Evolutionary conservation across 345 rosid species (phyloP).

Genomic region (Moricandia arvensis): DNA sequence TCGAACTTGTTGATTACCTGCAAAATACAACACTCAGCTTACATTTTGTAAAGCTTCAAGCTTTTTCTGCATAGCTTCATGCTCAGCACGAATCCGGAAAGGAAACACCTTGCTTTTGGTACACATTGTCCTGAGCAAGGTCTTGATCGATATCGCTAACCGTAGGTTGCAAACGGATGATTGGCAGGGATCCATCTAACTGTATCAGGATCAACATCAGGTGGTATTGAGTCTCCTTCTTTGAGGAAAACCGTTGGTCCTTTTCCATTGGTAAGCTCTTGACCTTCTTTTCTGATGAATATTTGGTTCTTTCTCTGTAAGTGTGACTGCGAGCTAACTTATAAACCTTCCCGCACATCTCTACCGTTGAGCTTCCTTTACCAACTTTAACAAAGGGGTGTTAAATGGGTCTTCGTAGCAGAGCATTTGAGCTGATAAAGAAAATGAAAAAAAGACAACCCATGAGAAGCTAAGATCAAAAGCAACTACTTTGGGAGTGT

Average conservation of each 20-base stretch:
- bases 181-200: conserved; percentile 97
- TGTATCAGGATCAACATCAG: conserved; percentile 87
- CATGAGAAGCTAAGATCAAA: conserved; percentile 5
- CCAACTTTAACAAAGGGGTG: conserved; percentile 77
- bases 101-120: conserved; percentile 93
- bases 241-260: conserved; percentile 87
- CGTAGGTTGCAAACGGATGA: conserved; percentile 95
- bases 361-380: conserved; percentile 72
- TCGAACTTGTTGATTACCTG: neutral
- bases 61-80: conserved; percentile 82
- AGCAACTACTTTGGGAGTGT: neutral
- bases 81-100: conserved; percentile 86
- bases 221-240: conserved; percentile 87
- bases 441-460: neutral
- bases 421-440: conserved; percentile 62
- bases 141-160: conserved; percentile 81
- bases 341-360: conserved; percentile 93
- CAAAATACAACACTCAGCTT: conserved; percentile 23
- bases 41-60: conserved; percentile 80
- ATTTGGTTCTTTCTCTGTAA: conserved; percentile 68
- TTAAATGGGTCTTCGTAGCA: conserved; percentile 92
- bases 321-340: conserved; percentile 80
- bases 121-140: conserved; percentile 87
- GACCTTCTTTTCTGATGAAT: conserved; percentile 89
- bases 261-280: conserved; percentile 92